Evolutionary conservation across 352 stramenopile species (phyloP), one percentile per base, ranked within the genome.

Genomic region (Phytophthora ohioensis): DNA sequence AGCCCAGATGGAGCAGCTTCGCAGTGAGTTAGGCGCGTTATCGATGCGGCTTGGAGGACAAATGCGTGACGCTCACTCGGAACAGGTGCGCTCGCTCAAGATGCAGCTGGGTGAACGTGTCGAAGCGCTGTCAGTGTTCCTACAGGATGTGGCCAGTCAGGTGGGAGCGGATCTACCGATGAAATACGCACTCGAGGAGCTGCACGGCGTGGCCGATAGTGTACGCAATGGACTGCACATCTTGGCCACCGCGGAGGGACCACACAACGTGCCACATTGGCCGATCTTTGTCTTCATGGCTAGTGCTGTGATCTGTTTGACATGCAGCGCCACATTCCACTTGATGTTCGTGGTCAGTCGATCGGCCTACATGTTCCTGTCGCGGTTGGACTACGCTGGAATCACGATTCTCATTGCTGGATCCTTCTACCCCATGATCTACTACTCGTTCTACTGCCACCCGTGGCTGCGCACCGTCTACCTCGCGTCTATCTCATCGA

Each of bases 401-500:
- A 96, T 96, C 77, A 92, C 88, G 58, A 87, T 94, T 72, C 82
- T 96, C 56, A 94, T 96, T 53, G 87, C 86, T 13, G 90, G 87
- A 17, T 94, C 87, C 9, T 95, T 93, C 77, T 93, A 93, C 62
- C 90, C 90, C 10, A 79, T 94, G 64, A 91, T 95, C 68, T 96
- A 94, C 84, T 95, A 95, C 80, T 91, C 86, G 74, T 95, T 96
- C 71, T 95, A 95, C 78, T 96, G 90, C 76, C 74, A 91, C 54
- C 84, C 82, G 67, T 87, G 76, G 71, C 61, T 88, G 31, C 76
- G 81, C 27, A 85, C 67, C n/a, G 59, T 81, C 17, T 95, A 94
- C 60, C 76, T 95, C 34, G 79, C 75, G 55, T 77, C 80, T 38
- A 91, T 94, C 65, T 88, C 83, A 34, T 73, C 78, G 30, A 81